Evolutionary conservation across 2,329 filamentous ascomycete genomes (phyloP).

Genomic region (Dothistroma pini): DNA sequence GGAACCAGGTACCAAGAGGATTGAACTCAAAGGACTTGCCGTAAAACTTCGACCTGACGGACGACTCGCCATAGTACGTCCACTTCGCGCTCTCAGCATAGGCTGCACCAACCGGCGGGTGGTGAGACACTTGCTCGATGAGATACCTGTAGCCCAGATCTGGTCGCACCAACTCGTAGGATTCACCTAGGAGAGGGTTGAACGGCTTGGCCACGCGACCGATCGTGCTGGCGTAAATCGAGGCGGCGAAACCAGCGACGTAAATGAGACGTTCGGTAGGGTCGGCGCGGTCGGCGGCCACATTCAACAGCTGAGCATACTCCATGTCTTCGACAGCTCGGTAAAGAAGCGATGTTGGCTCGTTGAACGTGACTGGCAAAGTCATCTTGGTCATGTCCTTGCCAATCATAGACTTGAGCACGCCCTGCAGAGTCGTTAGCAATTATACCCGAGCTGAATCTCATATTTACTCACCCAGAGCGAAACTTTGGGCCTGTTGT

Average conservation of each 20-base stretch:
- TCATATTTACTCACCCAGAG: constrained; percentile 71
- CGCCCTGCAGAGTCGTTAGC: constrained; percentile 59
- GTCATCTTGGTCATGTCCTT: constrained; percentile 99
- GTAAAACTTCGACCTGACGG: constrained; percentile 94
- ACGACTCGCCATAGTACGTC: constrained; percentile 95
- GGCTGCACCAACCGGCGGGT: constrained; percentile 89
- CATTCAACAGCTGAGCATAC: constrained; percentile 87
- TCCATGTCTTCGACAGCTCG: constrained; percentile 98
- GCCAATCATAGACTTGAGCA: constrained; percentile 98
- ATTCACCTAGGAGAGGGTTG: constrained; percentile 93
- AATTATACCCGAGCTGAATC: background rate
- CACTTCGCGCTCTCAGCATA: constrained; percentile 90
- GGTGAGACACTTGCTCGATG: constrained; percentile 96
- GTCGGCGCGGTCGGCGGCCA: constrained; percentile 78
- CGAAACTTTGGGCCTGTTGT: constrained; percentile 88
- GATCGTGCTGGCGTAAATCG: constrained; percentile 95
- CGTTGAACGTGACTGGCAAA: constrained; percentile 95
- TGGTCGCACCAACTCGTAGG: constrained; percentile 90
- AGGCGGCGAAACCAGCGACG: constrained; percentile 91
- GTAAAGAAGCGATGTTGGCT: constrained; percentile 91
- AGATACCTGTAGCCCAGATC: constrained; percentile 99
- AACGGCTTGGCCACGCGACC: constrained; percentile 97
- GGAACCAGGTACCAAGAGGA: constrained; percentile 93
- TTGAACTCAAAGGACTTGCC: constrained; percentile 98
- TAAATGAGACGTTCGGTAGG: constrained; percentile 91